phyloP scores from a whole-genome alignment of 2,329 filamentous ascomycete genomes.

The Penicillium sp. region DNA sequence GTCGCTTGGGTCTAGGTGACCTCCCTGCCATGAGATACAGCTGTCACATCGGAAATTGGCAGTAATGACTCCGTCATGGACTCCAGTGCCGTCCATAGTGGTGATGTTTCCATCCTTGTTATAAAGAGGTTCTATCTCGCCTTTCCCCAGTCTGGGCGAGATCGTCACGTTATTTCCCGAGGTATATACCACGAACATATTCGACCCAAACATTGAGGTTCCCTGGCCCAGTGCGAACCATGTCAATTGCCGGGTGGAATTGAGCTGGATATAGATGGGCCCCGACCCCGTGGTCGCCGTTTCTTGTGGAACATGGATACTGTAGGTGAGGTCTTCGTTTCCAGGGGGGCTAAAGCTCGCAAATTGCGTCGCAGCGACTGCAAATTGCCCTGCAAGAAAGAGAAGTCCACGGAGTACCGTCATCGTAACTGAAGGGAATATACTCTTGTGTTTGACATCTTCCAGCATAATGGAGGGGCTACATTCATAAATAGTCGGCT shows the following conservation, averaged over 20 bases:
- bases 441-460: not conserved
- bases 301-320: constrained; percentile 51
- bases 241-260: constrained; percentile 48
- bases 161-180: constrained; percentile 53
- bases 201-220: constrained; percentile 49
- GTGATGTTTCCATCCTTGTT: constrained; percentile 44
- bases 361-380: constrained; percentile 7
- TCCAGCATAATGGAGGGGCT: not conserved
- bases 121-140: constrained; percentile 49
- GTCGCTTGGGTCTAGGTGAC: constrained; percentile 12
- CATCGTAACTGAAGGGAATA: not conserved
- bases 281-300: constrained; percentile 50
- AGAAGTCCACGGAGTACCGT: not conserved
- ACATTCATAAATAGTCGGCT: not conserved
- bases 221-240: constrained; percentile 57
- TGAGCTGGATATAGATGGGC: constrained; percentile 56
- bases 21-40: constrained; percentile 21
- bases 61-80: constrained; percentile 50
- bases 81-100: constrained; percentile 56
- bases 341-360: constrained; percentile 11
- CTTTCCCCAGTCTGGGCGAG: constrained; percentile 50
- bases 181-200: constrained; percentile 57
- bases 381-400: not conserved
- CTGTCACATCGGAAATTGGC: constrained; percentile 51
- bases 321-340: constrained; percentile 31